Conservation (phyloP, 2,329 filamentous ascomycete genomes). For the Raffaelea arxii region DNA sequence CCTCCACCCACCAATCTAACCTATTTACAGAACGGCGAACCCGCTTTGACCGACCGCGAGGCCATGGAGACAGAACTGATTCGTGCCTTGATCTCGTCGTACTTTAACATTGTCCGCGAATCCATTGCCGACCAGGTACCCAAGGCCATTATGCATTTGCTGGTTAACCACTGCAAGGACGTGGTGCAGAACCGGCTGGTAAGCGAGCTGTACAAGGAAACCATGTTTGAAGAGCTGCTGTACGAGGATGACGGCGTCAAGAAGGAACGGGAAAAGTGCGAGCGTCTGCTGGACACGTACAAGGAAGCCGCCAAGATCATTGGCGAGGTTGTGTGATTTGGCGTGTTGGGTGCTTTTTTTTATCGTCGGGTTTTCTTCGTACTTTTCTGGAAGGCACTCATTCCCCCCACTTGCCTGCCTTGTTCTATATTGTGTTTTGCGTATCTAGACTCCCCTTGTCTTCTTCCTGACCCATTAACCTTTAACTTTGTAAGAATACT, state of each 20-base stretch:
- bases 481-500: too few relatives aligned
- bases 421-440: not conserved
- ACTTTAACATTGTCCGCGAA: slow-evolving; percentile 98
- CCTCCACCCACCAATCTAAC: slow-evolving; percentile 28
- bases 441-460: not conserved
- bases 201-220: slow-evolving; percentile 88
- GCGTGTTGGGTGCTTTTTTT: not conserved
- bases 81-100: slow-evolving; percentile 88
- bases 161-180: slow-evolving; percentile 97
- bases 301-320: slow-evolving; percentile 98
- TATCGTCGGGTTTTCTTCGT: not conserved
- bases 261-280: slow-evolving; percentile 75
- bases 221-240: slow-evolving; percentile 80
- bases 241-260: slow-evolving; percentile 98
- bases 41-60: slow-evolving; percentile 88
- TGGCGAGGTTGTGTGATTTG: slow-evolving; percentile 71
- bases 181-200: slow-evolving; percentile 95
- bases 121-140: slow-evolving; percentile 98
- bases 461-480: too few relatives aligned
- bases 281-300: slow-evolving; percentile 90
- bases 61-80: slow-evolving; percentile 97
- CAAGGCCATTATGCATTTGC: slow-evolving; percentile 96
- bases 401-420: too few relatives aligned
- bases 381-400: not conserved
- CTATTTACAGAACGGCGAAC: slow-evolving; percentile 63